Base-by-base conservation (phyloP, 164 flowering plant genomes). In the Liquidambar formosana region DNA sequence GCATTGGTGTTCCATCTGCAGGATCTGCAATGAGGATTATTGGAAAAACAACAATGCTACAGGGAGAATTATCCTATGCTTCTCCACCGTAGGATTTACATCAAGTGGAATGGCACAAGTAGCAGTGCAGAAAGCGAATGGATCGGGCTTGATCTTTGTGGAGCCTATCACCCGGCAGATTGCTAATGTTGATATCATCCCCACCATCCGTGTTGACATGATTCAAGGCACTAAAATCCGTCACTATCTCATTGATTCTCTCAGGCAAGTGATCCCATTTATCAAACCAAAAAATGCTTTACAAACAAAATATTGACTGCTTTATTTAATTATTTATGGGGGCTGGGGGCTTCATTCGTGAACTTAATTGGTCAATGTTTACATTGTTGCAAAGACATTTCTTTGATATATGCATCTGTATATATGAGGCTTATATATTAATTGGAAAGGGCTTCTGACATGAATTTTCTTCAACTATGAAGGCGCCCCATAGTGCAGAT, bases 11-110 rank as follows among this genome's bases (percentile, higher is more conserved):
- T n/a, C n/a, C n/a, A 28, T 58, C 63, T 57, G 23, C 67, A 85
- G 91, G 75, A 52, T 70, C 10, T 87, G 91, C 71, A 62, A 48
- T 1, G 0, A 8, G 28, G 73, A 66, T 12, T 73, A 67, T 0
- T 75, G 79, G 88, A 82, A 10, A 1, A 33, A 48, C 6, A 71
- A 10, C 19, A 4, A 0, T 11, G 86, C 82, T 2, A 25, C 53
- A 3, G 84, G 88, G 56, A 79, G 19, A 61, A 58, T 84, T 23
- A 56, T 89, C 22, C 57, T 89, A 18, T 89, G 95, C 65, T 88
- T 86, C 76, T 83, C 87, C 14, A 78, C 79, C 1, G n/a, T 61
- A 5, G 91, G 91, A 25, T 43, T 71, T 0, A 63, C 59, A 11
- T 14, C 57, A 6, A 68, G 51, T 51, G 80, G 41, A 9, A 57